phyloP scores from a whole-genome alignment of 129 eudicot species.

The Smallanthus sonchifolius region DNA sequence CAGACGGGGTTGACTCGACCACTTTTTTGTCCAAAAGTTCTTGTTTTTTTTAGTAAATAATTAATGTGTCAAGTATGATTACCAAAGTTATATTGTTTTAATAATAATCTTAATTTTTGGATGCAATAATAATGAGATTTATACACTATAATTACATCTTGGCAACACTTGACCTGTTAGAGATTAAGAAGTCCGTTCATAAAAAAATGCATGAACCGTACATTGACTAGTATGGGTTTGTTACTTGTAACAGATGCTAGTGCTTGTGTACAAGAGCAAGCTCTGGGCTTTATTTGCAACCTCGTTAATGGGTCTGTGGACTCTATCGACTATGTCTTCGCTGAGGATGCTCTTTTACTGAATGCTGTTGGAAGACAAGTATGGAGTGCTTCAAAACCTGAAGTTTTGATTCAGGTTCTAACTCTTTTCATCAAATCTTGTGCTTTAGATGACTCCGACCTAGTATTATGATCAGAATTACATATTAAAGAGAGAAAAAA shows the following conservation, averaged over 20 bases:
- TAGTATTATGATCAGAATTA: neutral
- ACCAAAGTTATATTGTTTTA: neutral
- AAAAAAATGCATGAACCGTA: neutral
- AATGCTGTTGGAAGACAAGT: slow-evolving; percentile 78
- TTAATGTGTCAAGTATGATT: neutral
- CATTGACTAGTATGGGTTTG: slow-evolving; percentile 6
- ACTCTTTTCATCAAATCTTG: neutral
- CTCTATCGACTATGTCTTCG: slow-evolving; percentile 59
- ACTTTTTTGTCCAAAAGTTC: neutral
- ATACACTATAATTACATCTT: neutral
- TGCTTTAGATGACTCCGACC: neutral
- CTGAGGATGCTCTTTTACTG: slow-evolving; percentile 62
- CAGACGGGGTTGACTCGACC: neutral
- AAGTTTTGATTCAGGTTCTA: slow-evolving; percentile 80
- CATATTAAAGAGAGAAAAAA: neutral
- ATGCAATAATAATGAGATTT: neutral
- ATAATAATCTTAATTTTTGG: neutral
- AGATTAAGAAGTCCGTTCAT: neutral
- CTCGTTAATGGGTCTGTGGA: slow-evolving; percentile 70
- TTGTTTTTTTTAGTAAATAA: neutral
- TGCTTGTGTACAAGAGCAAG: slow-evolving; percentile 90
- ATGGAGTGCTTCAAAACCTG: slow-evolving; percentile 44
- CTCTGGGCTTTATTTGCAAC: slow-evolving; percentile 73
- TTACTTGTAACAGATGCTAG: slow-evolving; percentile 57
- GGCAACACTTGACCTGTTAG: neutral